phyloP scores from a whole-genome alignment of 2,329 filamentous ascomycete genomes.

The Phaeoacremonium minimum region DNA sequence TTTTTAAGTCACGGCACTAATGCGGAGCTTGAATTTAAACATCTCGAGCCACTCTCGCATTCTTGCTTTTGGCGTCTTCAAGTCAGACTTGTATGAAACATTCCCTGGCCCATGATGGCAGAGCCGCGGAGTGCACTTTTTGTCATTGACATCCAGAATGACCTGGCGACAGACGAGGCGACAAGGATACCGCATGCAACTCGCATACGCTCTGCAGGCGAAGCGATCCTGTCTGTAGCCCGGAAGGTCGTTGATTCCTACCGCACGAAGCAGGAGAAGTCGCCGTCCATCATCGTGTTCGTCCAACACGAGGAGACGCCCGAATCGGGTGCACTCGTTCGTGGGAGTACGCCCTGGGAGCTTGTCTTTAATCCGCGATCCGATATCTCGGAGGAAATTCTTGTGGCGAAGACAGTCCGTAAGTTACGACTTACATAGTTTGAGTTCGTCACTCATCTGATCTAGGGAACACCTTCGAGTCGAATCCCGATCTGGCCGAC shows the following conservation, averaged over 20 bases:
- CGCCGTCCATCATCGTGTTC: conserved; percentile 16
- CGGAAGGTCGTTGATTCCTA: conserved; percentile 11
- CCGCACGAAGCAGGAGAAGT: neutral
- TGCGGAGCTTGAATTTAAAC: no score
- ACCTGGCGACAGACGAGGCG: conserved; percentile 16
- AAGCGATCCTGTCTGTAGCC: conserved; percentile 15
- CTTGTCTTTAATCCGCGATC: conserved; percentile 20
- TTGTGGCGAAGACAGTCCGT: conserved; percentile 22
- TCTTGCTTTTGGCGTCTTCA: no score
- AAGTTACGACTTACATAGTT: conserved; percentile 1
- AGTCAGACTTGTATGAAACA: no score
- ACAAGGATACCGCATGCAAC: conserved; percentile 19
- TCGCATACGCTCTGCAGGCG: conserved; percentile 14
- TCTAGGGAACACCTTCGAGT: conserved; percentile 21
- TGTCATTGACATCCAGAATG: conserved; percentile 27
- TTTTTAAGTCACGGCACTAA: no score
- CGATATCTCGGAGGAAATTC: conserved; percentile 13
- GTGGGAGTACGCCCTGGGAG: conserved; percentile 19
- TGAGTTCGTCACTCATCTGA: neutral
- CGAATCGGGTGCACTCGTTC: conserved; percentile 14
- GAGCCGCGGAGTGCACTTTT: conserved; percentile 25
- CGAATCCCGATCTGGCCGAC: conserved; percentile 20
- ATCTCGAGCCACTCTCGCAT: no score
- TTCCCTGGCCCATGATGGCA: no score
- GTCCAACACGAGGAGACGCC: conserved; percentile 23